Conservation (phyloP, 768 basidiomycete genomes). For the Antrodiella citrinella region DNA sequence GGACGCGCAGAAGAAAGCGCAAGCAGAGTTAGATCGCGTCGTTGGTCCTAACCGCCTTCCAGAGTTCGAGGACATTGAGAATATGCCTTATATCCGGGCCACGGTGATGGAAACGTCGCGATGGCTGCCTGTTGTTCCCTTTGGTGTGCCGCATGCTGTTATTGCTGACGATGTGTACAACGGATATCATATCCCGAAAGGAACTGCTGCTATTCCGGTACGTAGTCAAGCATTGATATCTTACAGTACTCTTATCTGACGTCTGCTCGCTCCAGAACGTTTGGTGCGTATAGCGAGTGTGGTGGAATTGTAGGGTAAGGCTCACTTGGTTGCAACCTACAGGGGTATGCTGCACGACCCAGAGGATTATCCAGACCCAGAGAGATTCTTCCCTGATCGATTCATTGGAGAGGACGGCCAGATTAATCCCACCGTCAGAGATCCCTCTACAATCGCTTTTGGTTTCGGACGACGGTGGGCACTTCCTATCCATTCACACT, state of each 20-base stretch:
- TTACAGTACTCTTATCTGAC: not conserved
- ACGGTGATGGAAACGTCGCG: not conserved
- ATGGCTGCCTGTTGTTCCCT: not conserved
- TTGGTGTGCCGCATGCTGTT: not conserved
- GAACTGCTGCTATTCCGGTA: not conserved
- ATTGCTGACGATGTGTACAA: conserved; percentile 2
- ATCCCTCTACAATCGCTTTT: not conserved
- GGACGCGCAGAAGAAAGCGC: not conserved
- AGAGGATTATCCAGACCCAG: conserved; percentile 12
- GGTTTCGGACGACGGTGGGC: not conserved
- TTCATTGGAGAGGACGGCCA: conserved; percentile 9
- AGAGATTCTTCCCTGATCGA: conserved; percentile 17
- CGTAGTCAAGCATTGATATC: no score
- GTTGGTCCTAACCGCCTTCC: not conserved
- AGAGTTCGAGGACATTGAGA: not conserved
- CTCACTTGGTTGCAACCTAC: not conserved
- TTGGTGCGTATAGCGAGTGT: not conserved
- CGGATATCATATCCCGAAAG: conserved; percentile 6
- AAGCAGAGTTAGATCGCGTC: not conserved
- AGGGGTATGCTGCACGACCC: conserved; percentile 19
- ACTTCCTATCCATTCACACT: not conserved
- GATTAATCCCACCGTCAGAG: conserved; percentile 10
- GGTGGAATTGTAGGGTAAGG: not conserved
- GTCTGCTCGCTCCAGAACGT: not conserved
- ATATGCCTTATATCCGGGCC: not conserved